These are phyloP conservation scores for Fraxinus ornus DNA, from an alignment of 305 asterid species.

Conservation along the genomic window DNA sequence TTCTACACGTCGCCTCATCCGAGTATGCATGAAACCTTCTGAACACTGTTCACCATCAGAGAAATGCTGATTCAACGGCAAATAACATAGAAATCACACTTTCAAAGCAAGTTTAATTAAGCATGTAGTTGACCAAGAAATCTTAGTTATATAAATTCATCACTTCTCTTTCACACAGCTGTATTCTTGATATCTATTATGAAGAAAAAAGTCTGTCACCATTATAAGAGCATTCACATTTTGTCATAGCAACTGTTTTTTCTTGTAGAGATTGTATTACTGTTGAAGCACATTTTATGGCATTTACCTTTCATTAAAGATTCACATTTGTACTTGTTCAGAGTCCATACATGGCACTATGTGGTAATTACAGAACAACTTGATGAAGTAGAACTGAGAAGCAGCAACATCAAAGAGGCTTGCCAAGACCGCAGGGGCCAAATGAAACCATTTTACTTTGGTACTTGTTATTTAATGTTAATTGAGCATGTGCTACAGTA, in stretches of 20 bases:
- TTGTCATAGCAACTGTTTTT: not conserved
- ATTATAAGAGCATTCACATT: not conserved
- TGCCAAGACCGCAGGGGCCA: not conserved
- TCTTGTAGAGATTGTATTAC: not conserved
- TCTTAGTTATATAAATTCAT: not conserved
- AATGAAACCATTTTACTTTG: not conserved
- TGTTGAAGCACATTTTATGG: not conserved
- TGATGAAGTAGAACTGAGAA: not conserved
- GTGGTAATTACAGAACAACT: not conserved
- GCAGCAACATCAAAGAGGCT: not conserved
- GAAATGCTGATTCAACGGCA: slow-evolving; percentile 7
- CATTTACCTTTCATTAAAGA: not conserved
- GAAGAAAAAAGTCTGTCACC: not conserved
- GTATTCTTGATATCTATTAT: not conserved
- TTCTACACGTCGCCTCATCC: slow-evolving; percentile 96
- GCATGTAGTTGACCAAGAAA: not conserved
- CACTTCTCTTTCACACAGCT: not conserved
- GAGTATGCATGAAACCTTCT: slow-evolving; percentile 95
- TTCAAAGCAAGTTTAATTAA: slow-evolving; percentile 9
- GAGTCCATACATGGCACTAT: not conserved
- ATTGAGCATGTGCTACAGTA: not conserved
- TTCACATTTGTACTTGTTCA: not conserved
- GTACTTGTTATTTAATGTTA: not conserved
- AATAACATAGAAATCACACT: slow-evolving; percentile 11
- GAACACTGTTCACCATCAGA: slow-evolving; percentile 63